Base-by-base conservation (phyloP, 2,329 filamentous ascomycete genomes). In the Fusarium sp. region DNA sequence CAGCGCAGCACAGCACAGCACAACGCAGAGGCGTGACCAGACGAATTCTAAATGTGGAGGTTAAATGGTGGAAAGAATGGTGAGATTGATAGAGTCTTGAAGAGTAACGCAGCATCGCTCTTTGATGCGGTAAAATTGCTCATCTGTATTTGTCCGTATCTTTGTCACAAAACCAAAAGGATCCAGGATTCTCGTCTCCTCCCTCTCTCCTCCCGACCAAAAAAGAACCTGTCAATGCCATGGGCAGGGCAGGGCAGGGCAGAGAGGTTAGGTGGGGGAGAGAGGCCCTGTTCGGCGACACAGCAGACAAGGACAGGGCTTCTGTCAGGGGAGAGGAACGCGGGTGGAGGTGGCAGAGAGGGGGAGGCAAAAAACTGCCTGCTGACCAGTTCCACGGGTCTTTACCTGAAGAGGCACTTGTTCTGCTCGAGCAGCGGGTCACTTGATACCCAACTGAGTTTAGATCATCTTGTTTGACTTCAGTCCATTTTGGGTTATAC, bases 331-430 rank as follows among this genome's bases (percentile, higher is more conserved):
- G 69, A 51, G 60, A 73, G 60, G 66, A 65, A 71, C 71, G 65
- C 71, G 65, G 63, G 68, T 71, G 66, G 71, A 72, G 58, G 66
- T 72, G 70, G 58, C 58, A 69, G 66, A 73, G 71, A 73, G 71
- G 71, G 71, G 71, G 71, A 69, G 71, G 71, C 71, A 69, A 74
- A 74, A 69, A 56, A 64, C 60, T 67, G 67, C 72, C 72, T 74
- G 72, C 65, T 74, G 72, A 74, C 72, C 72, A 69, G 61, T 67
- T 46, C 63, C 54, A 69, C 62, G 58, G 50, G 57, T 60, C 72
- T 69, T 74, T 59, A 52, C 72, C 63, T 61, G 64, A 74, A 70
- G 46, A 58, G 72, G 72, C 56, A 69, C 58, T 71, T 72, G 59
- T 73, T 67, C 62, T 74, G 72, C 69, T 62, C 67, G 26, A 41